phyloP scores from a whole-genome alignment of 306 rosid genomes.

The Lupinus albus region DNA sequence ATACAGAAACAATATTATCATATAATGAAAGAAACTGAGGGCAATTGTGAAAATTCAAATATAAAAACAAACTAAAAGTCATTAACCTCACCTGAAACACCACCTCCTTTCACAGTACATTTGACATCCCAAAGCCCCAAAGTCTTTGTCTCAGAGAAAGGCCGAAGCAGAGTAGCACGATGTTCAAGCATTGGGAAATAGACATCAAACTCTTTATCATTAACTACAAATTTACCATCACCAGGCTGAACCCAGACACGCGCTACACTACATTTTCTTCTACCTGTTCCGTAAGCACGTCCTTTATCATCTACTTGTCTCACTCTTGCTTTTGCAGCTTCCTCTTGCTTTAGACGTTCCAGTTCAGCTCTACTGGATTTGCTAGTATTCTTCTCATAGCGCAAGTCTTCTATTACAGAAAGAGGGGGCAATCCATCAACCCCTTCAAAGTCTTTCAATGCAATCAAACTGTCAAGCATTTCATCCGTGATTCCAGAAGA shows the following conservation, averaged over 20 bases:
- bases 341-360: constrained; percentile 94
- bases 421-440: constrained; percentile 88
- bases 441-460: constrained; percentile 77
- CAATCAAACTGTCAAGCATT: constrained; percentile 91
- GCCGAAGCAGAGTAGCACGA: constrained; percentile 92
- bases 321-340: constrained; percentile 83
- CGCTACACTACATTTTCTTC: constrained; percentile 96
- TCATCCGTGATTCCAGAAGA: constrained; percentile 93
- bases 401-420: constrained; percentile 66
- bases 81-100: constrained; percentile 65
- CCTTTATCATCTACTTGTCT: constrained; percentile 89
- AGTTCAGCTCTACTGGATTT: constrained; percentile 77
- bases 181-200: constrained; percentile 94
- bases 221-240: constrained; percentile 70
- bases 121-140: constrained; percentile 88
- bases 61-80: constrained; percentile 17
- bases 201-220: constrained; percentile 82
- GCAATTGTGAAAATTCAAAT: constrained; percentile 25
- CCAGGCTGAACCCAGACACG: constrained; percentile 97
- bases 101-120: constrained; percentile 94
- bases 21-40: constrained; percentile 6
- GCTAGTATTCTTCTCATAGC: constrained; percentile 72
- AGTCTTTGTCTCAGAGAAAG: constrained; percentile 91
- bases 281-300: constrained; percentile 92
- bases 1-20: background rate